Conservation (phyloP, 1,284 basidiomycete species). For the Heterobasidion annosum region DNA sequence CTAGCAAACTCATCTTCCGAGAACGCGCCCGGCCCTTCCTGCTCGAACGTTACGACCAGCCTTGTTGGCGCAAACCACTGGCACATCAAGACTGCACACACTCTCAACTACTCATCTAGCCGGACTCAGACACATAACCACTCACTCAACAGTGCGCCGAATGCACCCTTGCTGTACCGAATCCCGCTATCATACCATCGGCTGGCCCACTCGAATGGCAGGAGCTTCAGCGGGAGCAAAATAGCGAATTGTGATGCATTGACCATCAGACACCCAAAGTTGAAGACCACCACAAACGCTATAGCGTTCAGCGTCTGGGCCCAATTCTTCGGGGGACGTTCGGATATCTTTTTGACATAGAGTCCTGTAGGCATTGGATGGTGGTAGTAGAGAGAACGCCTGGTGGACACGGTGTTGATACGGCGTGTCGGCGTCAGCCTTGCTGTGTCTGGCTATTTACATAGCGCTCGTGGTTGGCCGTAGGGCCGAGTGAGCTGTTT, state of each 20-base stretch:
- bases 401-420: neutral
- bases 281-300: slow-evolving; percentile 55
- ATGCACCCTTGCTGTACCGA: slow-evolving; percentile 76
- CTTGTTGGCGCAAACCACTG: slow-evolving; percentile 79
- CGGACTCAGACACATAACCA: slow-evolving; percentile 11
- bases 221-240: slow-evolving; percentile 51
- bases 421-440: neutral
- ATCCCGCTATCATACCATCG: slow-evolving; percentile 59
- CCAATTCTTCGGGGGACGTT: slow-evolving; percentile 52
- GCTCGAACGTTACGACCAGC: slow-evolving; percentile 70
- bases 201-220: slow-evolving; percentile 41
- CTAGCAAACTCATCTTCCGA: slow-evolving; percentile 45
- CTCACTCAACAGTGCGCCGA: slow-evolving; percentile 67
- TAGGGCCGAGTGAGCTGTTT: neutral
- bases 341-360: slow-evolving; percentile 48
- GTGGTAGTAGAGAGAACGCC: slow-evolving; percentile 1
- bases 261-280: slow-evolving; percentile 59
- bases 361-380: slow-evolving; percentile 11
- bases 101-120: neutral
- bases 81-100: slow-evolving; percentile 57
- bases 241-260: slow-evolving; percentile 64
- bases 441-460: neutral
- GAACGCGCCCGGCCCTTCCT: slow-evolving; percentile 52
- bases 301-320: slow-evolving; percentile 39
- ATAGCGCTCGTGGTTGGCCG: neutral